Base-by-base conservation (phyloP, 2,329 filamentous ascomycete genomes). In the Beauveria rudraprayagi region DNA sequence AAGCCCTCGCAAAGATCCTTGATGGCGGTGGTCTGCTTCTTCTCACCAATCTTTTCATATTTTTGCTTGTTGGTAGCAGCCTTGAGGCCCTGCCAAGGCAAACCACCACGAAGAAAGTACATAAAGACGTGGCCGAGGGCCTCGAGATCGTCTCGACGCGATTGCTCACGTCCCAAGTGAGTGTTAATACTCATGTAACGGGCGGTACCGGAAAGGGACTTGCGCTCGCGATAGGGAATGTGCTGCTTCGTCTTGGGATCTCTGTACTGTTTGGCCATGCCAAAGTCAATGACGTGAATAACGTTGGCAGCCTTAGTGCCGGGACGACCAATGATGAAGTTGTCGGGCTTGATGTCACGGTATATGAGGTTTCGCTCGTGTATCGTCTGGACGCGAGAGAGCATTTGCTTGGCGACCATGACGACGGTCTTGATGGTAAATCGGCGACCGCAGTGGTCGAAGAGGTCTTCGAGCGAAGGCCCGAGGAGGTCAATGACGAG, bases 161-260 rank as follows among this genome's bases (percentile, higher is more conserved):
- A 97, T 75, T 99, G 94, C 74, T 99, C 94, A 63, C 94, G 87
- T 59, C 94, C 94, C 66, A 97, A 78, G 81, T 99, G 94, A 61
- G 94, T 99, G 78, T 99, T 99, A 84, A 99, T 97, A 78, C 91
- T 96, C 94, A 97, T 97, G 77, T 99, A 99, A 73, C 94, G 86
- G 65, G 94, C 94, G 62, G 94, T 99, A 65, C 94, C 94, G 4
- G 93, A 97, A 63, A 99, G 80, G 5, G 93, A 96, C 78, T 99
- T 99, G 70, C 94, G 86, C 79, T 97, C 94, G 70, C 94, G 86
- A 75, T 97, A 97, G 14, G 94, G 92, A 67, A 97, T 97, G 77
- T 99, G 94, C 76, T 97, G 94, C 78, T 97, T 97, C 43, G 94
- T 96, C 82, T 97, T 97, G 61, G 94, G 94, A 70, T 99, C 94